A percentile compares a stretch with the other conserved stretches of the same genome.
Conservation (phyloP, 2,329 filamentous ascomycete species). For the Diaporthe australafricana region DNA sequence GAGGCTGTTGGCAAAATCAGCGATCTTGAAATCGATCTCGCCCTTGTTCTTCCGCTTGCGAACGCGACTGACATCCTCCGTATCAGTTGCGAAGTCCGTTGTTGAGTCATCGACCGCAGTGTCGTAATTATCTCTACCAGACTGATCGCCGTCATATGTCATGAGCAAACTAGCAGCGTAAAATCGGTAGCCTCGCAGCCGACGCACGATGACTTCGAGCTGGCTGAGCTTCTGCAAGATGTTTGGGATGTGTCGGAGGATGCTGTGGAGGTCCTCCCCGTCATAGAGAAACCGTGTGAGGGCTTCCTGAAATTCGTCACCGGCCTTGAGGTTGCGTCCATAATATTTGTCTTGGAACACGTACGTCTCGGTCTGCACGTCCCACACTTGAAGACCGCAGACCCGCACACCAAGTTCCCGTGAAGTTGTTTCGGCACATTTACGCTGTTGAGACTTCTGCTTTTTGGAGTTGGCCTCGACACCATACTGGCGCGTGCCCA, state of each 20-base stretch:
- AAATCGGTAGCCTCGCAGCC: slow-evolving; percentile 87
- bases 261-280: slow-evolving; percentile 82
- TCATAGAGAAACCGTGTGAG: slow-evolving; percentile 92
- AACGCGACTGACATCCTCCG: slow-evolving; percentile 57
- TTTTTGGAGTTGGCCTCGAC: slow-evolving; percentile 94
- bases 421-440: slow-evolving; percentile 93
- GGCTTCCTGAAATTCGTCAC: slow-evolving; percentile 88
- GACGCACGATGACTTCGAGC: slow-evolving; percentile 84
- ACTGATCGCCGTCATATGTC: slow-evolving; percentile 90
- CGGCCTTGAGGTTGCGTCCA: slow-evolving; percentile 87
- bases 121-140: slow-evolving; percentile 61
- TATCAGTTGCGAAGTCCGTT: slow-evolving; percentile 69
- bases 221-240: slow-evolving; percentile 86
- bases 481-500: slow-evolving; percentile 97
- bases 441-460: slow-evolving; percentile 89
- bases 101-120: slow-evolving; percentile 67
- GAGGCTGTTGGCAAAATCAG: slow-evolving; percentile 98
- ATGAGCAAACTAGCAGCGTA: slow-evolving; percentile 96
- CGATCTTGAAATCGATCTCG: slow-evolving; percentile 93
- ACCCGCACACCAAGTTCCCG: slow-evolving; percentile 91
- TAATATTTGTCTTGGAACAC: slow-evolving; percentile 99
- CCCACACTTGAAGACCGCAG: slow-evolving; percentile 97
- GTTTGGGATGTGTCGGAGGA: slow-evolving; percentile 86
- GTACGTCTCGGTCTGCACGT: slow-evolving; percentile 83
- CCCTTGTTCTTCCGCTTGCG: slow-evolving; percentile 62